Base-by-base conservation (phyloP, 352 stramenopile species). In the Phytophthora boehmeriae region DNA sequence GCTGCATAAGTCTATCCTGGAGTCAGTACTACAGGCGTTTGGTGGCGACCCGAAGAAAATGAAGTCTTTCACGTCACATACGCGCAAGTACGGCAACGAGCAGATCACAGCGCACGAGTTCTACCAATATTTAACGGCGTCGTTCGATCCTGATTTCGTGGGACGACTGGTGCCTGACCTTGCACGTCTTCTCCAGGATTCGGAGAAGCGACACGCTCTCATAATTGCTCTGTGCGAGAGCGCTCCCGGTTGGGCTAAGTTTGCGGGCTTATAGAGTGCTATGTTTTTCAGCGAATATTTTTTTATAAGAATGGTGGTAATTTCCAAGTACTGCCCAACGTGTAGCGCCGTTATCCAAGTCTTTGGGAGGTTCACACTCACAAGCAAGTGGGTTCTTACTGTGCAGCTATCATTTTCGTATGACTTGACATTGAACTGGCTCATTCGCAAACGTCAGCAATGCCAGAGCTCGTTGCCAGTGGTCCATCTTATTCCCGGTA, bases 101-200 rank as follows among this genome's bases (percentile, higher is more conserved):
- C 81, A 93, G 64, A 88, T 95, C 66, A 87, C 83, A n/a, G 87
- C 87, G 8, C 78, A 87, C 27, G 85, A 95, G 51, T 95, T 93
- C 66, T 95, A 95, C 71, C 81, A 91, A 61, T 95, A 95, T 86
- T 86, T 95, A 82, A 94, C 83, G 42, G 78, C 80, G 25, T 92
- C 87, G 17, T 95, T 95, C 59, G 87, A 95, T n/a, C 83, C 79
- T 1, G 87, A 95, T 59, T 94, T 95, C 59, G 87, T 95, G 32
- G 87, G 82, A 2, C 76, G 87, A n/a, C 64, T 95, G 28, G 87
- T 95, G 13, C 87, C 87, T 0, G 87, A 95, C 49, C 78, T 95
- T 20, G 87, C 87, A 10, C 85, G 87, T n/a, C 63, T 95, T 28
- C 62, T 95, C 20, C 84, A 95, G 45, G 87, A 95, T 71, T 78